phyloP scores from a whole-genome alignment of 768 basidiomycete genomes.

The Amyloporia xantha region DNA sequence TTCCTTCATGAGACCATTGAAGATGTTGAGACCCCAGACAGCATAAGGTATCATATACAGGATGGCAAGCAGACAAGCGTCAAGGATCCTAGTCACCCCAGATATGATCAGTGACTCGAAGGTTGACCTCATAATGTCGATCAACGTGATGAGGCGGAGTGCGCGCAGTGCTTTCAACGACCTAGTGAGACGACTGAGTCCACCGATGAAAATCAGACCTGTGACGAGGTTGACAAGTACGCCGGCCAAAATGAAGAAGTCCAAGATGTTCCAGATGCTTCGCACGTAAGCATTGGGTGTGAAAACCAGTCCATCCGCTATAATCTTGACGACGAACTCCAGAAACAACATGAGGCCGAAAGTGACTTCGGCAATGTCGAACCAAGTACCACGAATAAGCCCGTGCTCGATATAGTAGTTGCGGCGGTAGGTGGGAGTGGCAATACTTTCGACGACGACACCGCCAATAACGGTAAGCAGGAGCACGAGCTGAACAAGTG shows the following conservation, averaged over 20 bases:
- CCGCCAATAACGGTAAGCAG: slow-evolving; percentile 74
- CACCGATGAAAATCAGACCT: slow-evolving; percentile 67
- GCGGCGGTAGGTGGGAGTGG: slow-evolving; percentile 79
- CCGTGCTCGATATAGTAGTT: slow-evolving; percentile 60
- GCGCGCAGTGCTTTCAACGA: slow-evolving; percentile 85
- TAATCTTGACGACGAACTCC: slow-evolving; percentile 85
- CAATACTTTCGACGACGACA: slow-evolving; percentile 74
- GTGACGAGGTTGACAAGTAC: slow-evolving; percentile 70
- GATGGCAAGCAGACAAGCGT: slow-evolving; percentile 84
- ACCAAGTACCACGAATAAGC: slow-evolving; percentile 70
- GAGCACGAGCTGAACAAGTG: slow-evolving; percentile 69
- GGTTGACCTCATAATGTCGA: slow-evolving; percentile 79
- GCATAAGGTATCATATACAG: slow-evolving; percentile 91
- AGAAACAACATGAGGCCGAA: slow-evolving; percentile 67
- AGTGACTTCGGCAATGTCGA: slow-evolving; percentile 69
- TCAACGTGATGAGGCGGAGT: slow-evolving; percentile 83
- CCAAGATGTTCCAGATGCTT: slow-evolving; percentile 88
- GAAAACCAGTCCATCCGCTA: slow-evolving; percentile 90
- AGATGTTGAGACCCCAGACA: slow-evolving; percentile 92
- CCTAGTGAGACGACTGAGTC: slow-evolving; percentile 74
- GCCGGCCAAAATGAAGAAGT: slow-evolving; percentile 78
- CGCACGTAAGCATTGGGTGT: slow-evolving; percentile 88
- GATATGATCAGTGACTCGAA: slow-evolving; percentile 85
- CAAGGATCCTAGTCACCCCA: slow-evolving; percentile 77
- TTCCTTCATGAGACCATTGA: slow-evolving; percentile 72